These are phyloP conservation scores for Melaleuca quinquenervia DNA, from an alignment of 345 rosid species.

Conservation along the genomic window DNA sequence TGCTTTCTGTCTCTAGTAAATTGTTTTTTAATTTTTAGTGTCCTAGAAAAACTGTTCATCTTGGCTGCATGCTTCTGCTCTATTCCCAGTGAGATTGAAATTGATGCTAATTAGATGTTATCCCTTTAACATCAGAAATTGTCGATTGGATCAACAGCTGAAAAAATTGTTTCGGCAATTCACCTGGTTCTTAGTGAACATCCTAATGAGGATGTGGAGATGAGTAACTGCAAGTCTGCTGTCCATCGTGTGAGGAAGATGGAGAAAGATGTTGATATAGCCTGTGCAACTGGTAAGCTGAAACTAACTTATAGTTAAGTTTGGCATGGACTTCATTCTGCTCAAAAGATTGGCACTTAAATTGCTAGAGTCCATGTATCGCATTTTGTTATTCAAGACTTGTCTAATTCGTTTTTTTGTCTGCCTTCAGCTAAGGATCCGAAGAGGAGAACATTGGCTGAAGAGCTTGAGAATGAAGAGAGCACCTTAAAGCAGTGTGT, in stretches of 20 bases:
- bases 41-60: fast-evolving
- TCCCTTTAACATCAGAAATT: conserved; percentile 41
- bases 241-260: conserved; percentile 62
- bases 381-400: neutral
- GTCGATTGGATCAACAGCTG: conserved; percentile 65
- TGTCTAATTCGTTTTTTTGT: neutral
- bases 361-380: fast-evolving
- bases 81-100: fast-evolving
- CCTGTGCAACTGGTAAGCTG: conserved; percentile 47
- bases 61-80: fast-evolving
- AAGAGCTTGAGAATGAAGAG: conserved; percentile 72
- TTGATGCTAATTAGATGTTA: neutral
- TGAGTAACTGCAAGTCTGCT: conserved; percentile 69
- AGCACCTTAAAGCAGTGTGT: conserved; percentile 55
- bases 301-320: neutral
- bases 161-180: conserved; percentile 86
- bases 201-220: conserved; percentile 71
- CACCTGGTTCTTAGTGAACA: conserved; percentile 64
- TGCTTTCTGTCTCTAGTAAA: neutral
- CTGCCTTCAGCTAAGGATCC: conserved; percentile 46
- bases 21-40: fast-evolving
- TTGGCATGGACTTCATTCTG: neutral
- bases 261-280: conserved; percentile 66
- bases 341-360: fast-evolving
- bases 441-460: conserved; percentile 46